Percentiles rank a stretch among this genome's conserved stretches.
Conservation (phyloP, 2,329 filamentous ascomycete genomes). For the Lasiodiplodia hormozganensis region DNA sequence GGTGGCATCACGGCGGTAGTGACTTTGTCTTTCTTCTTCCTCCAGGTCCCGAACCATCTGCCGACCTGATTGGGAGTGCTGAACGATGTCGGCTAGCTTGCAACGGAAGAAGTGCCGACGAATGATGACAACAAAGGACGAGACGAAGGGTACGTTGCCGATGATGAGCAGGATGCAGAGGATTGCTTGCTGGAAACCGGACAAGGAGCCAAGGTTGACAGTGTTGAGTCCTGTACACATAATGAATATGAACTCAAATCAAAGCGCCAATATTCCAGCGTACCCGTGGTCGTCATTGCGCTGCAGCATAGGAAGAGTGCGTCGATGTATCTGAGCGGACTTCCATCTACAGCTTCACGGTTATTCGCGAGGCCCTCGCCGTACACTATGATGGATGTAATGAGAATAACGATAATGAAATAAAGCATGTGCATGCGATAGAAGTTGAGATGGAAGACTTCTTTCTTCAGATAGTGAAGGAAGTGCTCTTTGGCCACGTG, state of each 20-base stretch:
- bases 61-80: constrained; percentile 37
- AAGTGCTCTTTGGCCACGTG: constrained; percentile 28
- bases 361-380: constrained; percentile 39
- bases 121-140: constrained; percentile 39
- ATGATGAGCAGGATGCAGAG: constrained; percentile 39
- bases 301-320: constrained; percentile 40
- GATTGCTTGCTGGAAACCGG: constrained; percentile 40
- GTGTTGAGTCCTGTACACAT: constrained; percentile 36
- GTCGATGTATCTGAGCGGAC: constrained; percentile 37
- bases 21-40: constrained; percentile 22
- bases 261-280: neutral
- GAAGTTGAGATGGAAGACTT: constrained; percentile 29
- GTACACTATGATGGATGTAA: constrained; percentile 40
- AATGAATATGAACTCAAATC: neutral
- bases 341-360: constrained; percentile 31
- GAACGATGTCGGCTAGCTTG: constrained; percentile 40
- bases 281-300: constrained; percentile 43
- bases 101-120: constrained; percentile 38
- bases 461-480: constrained; percentile 24
- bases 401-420: constrained; percentile 38
- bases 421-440: constrained; percentile 40
- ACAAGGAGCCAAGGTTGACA: constrained; percentile 37
- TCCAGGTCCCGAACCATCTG: constrained; percentile 38
- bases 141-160: constrained; percentile 42
- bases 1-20: neutral